phyloP scores from a whole-genome alignment of 2,329 filamentous ascomycete genomes.

The Fusarium paranaense region DNA sequence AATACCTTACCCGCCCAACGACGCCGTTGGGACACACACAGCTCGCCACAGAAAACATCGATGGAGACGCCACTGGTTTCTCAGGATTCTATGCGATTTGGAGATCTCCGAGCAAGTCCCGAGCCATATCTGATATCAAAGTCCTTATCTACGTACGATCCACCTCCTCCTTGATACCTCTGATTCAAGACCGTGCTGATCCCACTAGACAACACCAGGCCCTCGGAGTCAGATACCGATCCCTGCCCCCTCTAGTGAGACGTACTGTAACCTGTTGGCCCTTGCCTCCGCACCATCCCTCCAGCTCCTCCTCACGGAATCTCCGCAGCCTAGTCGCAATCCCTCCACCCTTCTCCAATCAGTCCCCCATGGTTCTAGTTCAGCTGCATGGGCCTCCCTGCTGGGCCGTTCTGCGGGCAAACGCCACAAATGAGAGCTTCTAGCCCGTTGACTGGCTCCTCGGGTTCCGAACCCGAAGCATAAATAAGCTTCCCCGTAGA shows the following conservation, averaged over 20 bases:
- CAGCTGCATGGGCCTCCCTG: neutral
- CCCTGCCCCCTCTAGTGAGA: neutral
- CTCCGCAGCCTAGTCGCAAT: constrained; percentile 17
- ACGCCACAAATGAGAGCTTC: neutral
- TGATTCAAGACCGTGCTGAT: neutral
- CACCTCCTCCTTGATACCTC: neutral
- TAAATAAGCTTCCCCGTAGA: neutral
- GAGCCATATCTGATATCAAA: neutral
- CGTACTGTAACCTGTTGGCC: neutral
- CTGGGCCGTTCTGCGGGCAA: neutral
- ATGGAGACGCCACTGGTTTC: neutral
- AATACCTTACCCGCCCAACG: neutral
- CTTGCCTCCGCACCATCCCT: constrained; percentile 17
- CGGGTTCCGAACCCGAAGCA: constrained; percentile 11
- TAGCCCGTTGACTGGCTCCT: neutral
- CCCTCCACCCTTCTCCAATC: constrained; percentile 26
- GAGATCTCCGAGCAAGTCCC: neutral
- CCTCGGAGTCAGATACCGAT: neutral
- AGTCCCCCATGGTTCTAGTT: constrained; percentile 16
- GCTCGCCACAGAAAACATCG: neutral
- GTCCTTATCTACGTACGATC: neutral
- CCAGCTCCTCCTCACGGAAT: constrained; percentile 31
- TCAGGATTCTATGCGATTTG: neutral
- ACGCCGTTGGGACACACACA: neutral
- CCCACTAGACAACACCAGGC: neutral